Conservation (phyloP, 2,329 filamentous ascomycete genomes). For the Calonectria multiphialidica region DNA sequence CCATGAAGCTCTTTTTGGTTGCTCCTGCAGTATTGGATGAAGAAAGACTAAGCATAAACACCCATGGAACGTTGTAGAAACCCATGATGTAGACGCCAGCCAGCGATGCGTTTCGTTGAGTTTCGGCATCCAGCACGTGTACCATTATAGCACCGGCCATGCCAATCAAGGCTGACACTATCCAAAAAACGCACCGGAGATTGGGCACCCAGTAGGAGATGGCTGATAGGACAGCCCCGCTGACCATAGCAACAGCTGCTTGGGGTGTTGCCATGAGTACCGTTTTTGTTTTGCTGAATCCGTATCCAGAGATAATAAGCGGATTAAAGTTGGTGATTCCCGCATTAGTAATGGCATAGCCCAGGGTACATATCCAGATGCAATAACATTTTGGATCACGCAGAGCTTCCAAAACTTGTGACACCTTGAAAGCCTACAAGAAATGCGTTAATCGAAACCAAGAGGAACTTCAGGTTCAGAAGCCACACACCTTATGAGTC, state of each 20-base stretch:
- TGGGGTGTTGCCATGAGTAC: conserved; percentile 49
- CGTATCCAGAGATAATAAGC: conserved; percentile 70
- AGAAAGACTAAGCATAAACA: conserved; percentile 41
- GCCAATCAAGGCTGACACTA: conserved; percentile 36
- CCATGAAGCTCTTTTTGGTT: conserved; percentile 48
- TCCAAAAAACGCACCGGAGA: conserved; percentile 47
- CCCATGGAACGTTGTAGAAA: conserved; percentile 47
- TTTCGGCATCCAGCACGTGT: conserved; percentile 32
- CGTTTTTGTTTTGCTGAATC: conserved; percentile 44
- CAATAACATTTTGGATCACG: conserved; percentile 37
- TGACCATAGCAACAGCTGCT: conserved; percentile 47
- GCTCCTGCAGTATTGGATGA: conserved; percentile 46
- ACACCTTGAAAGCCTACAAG: conserved; percentile 23
- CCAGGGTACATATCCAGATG: conserved; percentile 53
- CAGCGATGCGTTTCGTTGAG: conserved; percentile 39
- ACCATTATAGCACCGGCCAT: conserved; percentile 44
- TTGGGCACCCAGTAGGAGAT: conserved; percentile 45
- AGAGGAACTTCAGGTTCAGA: no score
- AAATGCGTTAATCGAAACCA: not conserved
- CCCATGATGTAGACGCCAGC: conserved; percentile 49
- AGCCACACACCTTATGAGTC: not conserved
- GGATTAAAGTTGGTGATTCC: conserved; percentile 74
- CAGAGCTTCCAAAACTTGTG: conserved; percentile 37
- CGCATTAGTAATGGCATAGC: conserved; percentile 75
- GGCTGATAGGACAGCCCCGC: conserved; percentile 33